These are phyloP conservation scores for Exophiala spinifera DNA, from an alignment of 2,329 filamentous ascomycete species.

Conservation along the genomic window DNA sequence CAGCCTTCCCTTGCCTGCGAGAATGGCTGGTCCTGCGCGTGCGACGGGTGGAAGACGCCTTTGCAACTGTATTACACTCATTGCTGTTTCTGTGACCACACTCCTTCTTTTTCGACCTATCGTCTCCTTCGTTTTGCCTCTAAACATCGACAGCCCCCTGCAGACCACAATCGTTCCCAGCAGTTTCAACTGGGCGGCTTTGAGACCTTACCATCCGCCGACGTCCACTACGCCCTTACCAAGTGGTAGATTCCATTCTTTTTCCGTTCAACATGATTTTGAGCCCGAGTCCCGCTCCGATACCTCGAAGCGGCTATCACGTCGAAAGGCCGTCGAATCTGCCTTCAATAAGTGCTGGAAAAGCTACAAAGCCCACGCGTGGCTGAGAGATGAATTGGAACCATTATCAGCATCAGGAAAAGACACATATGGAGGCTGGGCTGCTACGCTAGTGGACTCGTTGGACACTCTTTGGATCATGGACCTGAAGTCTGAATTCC, in stretches of 20 bases:
- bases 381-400: slow-evolving; percentile 61
- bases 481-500: slow-evolving; percentile 63
- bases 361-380: slow-evolving; percentile 60
- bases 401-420: slow-evolving; percentile 53
- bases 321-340: neutral
- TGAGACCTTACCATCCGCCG: neutral
- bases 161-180: neutral
- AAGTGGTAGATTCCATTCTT: neutral
- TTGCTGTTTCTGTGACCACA: neutral
- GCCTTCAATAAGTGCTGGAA: slow-evolving; percentile 41
- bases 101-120: neutral
- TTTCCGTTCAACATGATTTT: neutral
- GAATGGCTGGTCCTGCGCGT: neutral
- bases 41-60: neutral
- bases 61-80: neutral
- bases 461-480: slow-evolving; percentile 71
- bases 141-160: neutral
- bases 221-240: neutral
- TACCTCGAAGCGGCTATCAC: neutral
- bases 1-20: neutral
- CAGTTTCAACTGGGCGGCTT: neutral
- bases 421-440: slow-evolving; percentile 64
- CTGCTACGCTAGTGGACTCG: slow-evolving; percentile 62
- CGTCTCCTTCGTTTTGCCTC: neutral
- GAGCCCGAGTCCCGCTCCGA: neutral